phyloP scores from a whole-genome alignment of 306 rosid genomes.

The Hippophae rhamnoides region DNA sequence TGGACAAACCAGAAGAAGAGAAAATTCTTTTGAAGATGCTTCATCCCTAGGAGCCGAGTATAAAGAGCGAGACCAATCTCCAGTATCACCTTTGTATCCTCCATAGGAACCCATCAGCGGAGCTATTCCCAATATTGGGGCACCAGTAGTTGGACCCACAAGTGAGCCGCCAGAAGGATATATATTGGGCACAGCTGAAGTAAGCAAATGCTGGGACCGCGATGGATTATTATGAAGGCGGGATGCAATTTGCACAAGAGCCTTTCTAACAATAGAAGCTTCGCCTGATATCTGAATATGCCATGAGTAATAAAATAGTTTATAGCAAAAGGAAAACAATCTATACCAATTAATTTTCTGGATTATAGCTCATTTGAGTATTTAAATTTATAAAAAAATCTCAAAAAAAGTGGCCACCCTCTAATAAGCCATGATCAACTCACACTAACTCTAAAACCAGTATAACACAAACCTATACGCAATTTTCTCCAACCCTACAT shows the following conservation, averaged over 20 bases:
- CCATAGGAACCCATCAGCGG: slow-evolving; percentile 76
- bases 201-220: slow-evolving; percentile 81
- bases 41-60: slow-evolving; percentile 93
- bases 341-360: no score
- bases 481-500: no score
- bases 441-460: no score
- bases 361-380: no score
- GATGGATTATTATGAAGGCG: slow-evolving; percentile 93
- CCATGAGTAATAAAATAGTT: no score
- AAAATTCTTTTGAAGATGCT: slow-evolving; percentile 69
- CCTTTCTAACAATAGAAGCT: slow-evolving; percentile 68
- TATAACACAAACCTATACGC: no score
- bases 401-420: no score
- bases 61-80: slow-evolving; percentile 86
- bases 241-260: slow-evolving; percentile 67
- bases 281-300: slow-evolving; percentile 70
- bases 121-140: slow-evolving; percentile 73
- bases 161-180: slow-evolving; percentile 58
- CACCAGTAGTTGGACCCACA: slow-evolving; percentile 64
- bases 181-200: slow-evolving; percentile 50
- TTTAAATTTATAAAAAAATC: no score
- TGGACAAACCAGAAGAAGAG: slow-evolving; percentile 79
- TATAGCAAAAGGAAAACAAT: no score
- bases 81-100: slow-evolving; percentile 79
- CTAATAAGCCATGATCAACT: no score